Evolutionary conservation across 495 filamentous ascomycete genomes (phyloP), one percentile per base, ranked within the genome.

Genomic region (Aspergillus baeticus): DNA sequence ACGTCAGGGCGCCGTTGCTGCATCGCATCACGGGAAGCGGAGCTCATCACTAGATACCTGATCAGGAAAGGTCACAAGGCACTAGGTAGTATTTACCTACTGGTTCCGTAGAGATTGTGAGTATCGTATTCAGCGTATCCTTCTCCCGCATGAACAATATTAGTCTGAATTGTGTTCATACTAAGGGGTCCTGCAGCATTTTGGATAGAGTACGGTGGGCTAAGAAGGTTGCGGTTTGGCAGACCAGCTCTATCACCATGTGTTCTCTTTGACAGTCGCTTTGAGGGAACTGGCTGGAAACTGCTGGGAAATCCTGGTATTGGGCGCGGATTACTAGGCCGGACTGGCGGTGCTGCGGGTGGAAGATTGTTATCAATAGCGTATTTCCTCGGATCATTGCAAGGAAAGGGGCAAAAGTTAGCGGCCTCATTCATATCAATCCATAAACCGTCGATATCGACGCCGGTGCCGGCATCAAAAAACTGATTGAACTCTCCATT

Each of bases 371-470:
- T 80, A 7, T 80, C 61, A 53, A 70, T 58, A 3, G 84, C 76
- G 26, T 76, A 78, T 0, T 51, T 69, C 3, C 75, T 78, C 0
- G 89, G 85, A 55, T 91, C 72, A 15, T 68, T 65, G 68, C 91
- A 96, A 13, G 90, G 90, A 62, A 83, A 93, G 18, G 75, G 64
- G 67, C 91, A 94, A 53, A 91, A 89, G 65, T 82, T 85, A 31
- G 80, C 69, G 0, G 87, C 87, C 65, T 92, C 89, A 60, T 90
- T 91, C 87, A 91, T 89, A 60, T 91, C 89, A 51, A 94, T 95
- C 91, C 91, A 95, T 22, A 92, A 77, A 1, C 82, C 91, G 60
- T 95, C 91, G 56, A 95, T 91, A 62, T 94, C 84, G 5, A 96
- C 79, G 20, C 91, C 91, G 0, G 65, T 74, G 0, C 81, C 64